phyloP scores from a whole-genome alignment of 139 green algal genomes.

The Edaphochlamys debaryana region DNA sequence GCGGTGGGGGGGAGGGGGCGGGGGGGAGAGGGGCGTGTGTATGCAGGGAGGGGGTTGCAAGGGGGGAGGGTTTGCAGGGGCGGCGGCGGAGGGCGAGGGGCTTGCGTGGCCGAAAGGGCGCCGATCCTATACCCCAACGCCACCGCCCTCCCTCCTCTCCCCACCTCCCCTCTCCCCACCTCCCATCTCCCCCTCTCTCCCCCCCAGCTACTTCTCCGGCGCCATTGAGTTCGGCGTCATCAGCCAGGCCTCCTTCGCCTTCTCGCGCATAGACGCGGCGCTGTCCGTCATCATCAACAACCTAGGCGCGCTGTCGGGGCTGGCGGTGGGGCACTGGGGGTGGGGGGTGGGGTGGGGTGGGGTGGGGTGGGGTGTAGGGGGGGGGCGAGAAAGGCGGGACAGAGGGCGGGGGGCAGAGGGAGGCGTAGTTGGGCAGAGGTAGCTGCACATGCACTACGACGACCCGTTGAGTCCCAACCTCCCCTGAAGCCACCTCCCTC shows the following conservation, averaged over 20 bases:
- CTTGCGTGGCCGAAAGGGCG: no score
- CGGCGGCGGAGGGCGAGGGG: background rate
- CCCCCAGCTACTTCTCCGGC: conserved; percentile 80
- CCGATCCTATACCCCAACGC: no score
- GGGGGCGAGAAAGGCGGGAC: background rate
- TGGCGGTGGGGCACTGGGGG: conserved; percentile 63
- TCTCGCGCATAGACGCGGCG: conserved; percentile 91
- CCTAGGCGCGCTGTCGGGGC: conserved; percentile 81
- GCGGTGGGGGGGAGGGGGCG: conserved; percentile 34
- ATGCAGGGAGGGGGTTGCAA: background rate
- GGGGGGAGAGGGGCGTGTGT: background rate
- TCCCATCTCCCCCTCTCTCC: conserved; percentile 5
- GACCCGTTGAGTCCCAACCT: no score
- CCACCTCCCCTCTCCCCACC: background rate
- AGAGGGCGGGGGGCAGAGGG: background rate
- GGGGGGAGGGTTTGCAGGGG: background rate
- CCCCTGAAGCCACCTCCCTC: no score
- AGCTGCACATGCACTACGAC: no score
- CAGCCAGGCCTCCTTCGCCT: conserved; percentile 89
- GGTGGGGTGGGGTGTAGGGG: background rate
- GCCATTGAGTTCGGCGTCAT: conserved; percentile 97
- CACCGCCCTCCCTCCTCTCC: no score
- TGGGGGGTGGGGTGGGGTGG: background rate
- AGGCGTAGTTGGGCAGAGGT: background rate
- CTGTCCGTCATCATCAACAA: conserved; percentile 93